These are phyloP conservation scores for Penicillium turbatum DNA, from an alignment of 495 filamentous ascomycete species.

Conservation along the genomic window DNA sequence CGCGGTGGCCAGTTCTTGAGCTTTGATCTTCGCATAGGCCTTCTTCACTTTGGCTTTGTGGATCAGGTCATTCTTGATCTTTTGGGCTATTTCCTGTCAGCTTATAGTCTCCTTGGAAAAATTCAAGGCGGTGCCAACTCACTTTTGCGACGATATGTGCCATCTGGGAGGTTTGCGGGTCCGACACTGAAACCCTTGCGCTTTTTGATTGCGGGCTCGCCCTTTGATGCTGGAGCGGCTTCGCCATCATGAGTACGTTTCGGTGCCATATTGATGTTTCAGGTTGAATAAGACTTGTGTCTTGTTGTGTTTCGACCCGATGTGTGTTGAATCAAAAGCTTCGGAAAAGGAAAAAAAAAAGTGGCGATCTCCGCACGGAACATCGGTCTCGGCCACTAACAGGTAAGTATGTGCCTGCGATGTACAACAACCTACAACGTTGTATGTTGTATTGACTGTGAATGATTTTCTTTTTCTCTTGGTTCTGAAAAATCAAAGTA, in stretches of 20 bases:
- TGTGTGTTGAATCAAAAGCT: background rate
- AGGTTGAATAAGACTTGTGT: background rate
- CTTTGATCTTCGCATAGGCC: conserved; percentile 83
- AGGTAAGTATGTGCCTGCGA: background rate
- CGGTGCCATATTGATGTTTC: conserved; percentile 43
- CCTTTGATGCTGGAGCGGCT: conserved; percentile 23
- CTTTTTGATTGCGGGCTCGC: conserved; percentile 48
- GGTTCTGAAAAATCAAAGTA: too few species aligned
- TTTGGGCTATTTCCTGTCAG: conserved; percentile 60
- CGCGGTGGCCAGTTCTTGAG: conserved; percentile 43
- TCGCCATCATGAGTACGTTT: conserved; percentile 58
- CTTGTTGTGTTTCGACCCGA: background rate
- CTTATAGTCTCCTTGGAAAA: background rate
- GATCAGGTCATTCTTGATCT: conserved; percentile 88
- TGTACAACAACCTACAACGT: background rate
- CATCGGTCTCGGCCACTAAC: conserved; percentile 1
- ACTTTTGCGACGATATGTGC: conserved; percentile 88
- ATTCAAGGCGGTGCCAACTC: conserved; percentile 1
- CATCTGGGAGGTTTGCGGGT: conserved; percentile 89
- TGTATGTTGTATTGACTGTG: too few species aligned
- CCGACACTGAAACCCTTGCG: conserved; percentile 75
- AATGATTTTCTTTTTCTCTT: too few species aligned
- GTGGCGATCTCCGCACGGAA: conserved; percentile 19
- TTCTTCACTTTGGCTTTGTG: conserved; percentile 93
- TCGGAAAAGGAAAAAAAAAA: conserved; percentile 22